Base-by-base conservation (phyloP, 768 basidiomycete genomes). In the Cystobasidiopsis lactophilus region DNA sequence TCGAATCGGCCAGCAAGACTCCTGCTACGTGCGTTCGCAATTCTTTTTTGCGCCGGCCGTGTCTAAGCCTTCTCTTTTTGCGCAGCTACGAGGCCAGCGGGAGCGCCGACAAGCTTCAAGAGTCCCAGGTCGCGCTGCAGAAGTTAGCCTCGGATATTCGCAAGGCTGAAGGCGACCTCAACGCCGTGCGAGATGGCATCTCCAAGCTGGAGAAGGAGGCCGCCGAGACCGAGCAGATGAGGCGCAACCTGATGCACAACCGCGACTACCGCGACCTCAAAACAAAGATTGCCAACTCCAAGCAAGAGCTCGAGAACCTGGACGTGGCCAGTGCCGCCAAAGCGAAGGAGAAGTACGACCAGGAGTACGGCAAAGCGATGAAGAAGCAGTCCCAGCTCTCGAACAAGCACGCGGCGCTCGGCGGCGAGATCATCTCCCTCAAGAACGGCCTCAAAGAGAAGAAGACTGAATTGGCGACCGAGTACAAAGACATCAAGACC, bases 311-410 rank as follows among this genome's bases (percentile, higher is more conserved):
- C 51, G 77, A 78, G 43, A 68, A 71, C 5, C 73, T 76, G 54
- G 83, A 95, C 66, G 74, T 95, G 68, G 85, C 89, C 58, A 78
- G 77, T 56, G 84, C 85, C 19, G 80, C 79, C 19, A 82, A 77
- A 63, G 82, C 85, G 21, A 77, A 78, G 64, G 74, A 80, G 53
- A 81, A 78, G 53, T 98, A 91, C 66, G 77, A 89, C 51, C 76
- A 78, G 49, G 76, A 79, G 61, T 96, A 81, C 67, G 71, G 72
- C 27, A 67, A 71, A 2, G 79, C 78, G 60, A 79, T 83, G 64
- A 71, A 75, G 57, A 76, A 72, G 63, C 83, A 88, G 68, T 75
- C 74, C 14, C 72, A 78, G 35, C 67, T 85, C 59, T 77, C 80
- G 57, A 74, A 74, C 58, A 72, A 58, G 54, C 65, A 88, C 82